Percentiles rank a stretch among this genome's conserved stretches.
Conservation (phyloP, 495 filamentous ascomycete genomes). For the Penicillium alfredii region DNA sequence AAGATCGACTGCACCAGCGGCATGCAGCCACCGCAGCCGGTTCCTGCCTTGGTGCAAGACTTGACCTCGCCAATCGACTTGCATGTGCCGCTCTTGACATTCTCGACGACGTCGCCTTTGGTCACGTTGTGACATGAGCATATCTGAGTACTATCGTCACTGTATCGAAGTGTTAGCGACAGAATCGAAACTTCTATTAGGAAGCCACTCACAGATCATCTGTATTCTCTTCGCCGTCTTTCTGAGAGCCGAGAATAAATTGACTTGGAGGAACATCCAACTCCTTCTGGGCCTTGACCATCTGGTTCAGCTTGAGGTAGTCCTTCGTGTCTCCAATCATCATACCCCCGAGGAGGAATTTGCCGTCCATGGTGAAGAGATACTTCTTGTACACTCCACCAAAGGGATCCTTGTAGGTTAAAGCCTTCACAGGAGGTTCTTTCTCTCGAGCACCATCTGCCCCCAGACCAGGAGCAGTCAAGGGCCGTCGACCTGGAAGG, state of each 20-base stretch:
- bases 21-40: conserved; percentile 92
- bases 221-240: conserved; percentile 64
- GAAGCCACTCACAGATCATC: conserved; percentile 55
- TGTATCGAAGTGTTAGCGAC: conserved; percentile 21
- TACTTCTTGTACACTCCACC: conserved; percentile 96
- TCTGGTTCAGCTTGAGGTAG: conserved; percentile 90
- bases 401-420: conserved; percentile 93
- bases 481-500: conserved; percentile 51
- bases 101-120: conserved; percentile 72
- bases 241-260: conserved; percentile 81
- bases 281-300: conserved; percentile 82
- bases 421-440: conserved; percentile 65
- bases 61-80: conserved; percentile 85
- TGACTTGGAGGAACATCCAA: conserved; percentile 79
- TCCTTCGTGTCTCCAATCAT: conserved; percentile 97
- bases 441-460: conserved; percentile 31
- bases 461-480: conserved; percentile 12
- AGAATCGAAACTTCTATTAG: background rate
- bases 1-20: conserved; percentile 89
- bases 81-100: conserved; percentile 75
- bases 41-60: conserved; percentile 90
- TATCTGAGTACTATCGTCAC: conserved; percentile 80
- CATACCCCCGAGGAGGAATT: conserved; percentile 92
- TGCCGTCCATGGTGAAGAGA: conserved; percentile 86
- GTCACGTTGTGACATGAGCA: conserved; percentile 96